Percentiles rank a stretch among this genome's conserved stretches.
Evolutionary conservation across 2,329 filamentous ascomycete genomes (phyloP).

Genomic region (Whalleya microplaca): DNA sequence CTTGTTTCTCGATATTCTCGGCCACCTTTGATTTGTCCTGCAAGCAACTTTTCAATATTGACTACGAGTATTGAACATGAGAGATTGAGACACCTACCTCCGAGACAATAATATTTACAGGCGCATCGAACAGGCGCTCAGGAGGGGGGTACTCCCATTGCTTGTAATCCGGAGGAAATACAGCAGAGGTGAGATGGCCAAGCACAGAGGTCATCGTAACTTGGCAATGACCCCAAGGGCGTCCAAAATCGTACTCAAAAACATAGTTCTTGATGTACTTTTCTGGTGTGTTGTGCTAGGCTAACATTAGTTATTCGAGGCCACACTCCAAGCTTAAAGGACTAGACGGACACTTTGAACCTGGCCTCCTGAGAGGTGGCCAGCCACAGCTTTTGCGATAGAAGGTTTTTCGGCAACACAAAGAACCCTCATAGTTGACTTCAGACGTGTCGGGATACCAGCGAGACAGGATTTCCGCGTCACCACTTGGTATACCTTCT

Average conservation of each 20-base stretch:
- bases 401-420: conserved; percentile 90
- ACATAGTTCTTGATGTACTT: conserved; percentile 92
- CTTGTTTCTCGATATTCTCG: conserved; percentile 81
- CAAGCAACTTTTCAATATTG: conserved; percentile 16
- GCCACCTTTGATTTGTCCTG: conserved; percentile 82
- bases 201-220: conserved; percentile 94
- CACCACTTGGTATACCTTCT: conserved; percentile 21
- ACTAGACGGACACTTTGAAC: conserved; percentile 62
- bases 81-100: conserved; percentile 51
- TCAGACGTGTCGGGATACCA: conserved; percentile 13
- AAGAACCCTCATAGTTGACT: conserved; percentile 57
- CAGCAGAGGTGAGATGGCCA: conserved; percentile 81
- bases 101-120: conserved; percentile 69
- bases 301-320: conserved; percentile 13
- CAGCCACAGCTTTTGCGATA: conserved; percentile 91
- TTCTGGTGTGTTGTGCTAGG: conserved; percentile 69
- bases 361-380: conserved; percentile 80
- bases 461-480: background rate
- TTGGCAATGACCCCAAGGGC: conserved; percentile 76
- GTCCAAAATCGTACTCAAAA: conserved; percentile 86
- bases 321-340: background rate
- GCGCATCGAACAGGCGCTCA: conserved; percentile 78
- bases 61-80: background rate
- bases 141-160: conserved; percentile 84
- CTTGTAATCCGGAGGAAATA: conserved; percentile 75